Evolutionary conservation across 176 grass and related monocot species (phyloP), one percentile per base, ranked within the genome.

Genomic region (Oryza punctata): DNA sequence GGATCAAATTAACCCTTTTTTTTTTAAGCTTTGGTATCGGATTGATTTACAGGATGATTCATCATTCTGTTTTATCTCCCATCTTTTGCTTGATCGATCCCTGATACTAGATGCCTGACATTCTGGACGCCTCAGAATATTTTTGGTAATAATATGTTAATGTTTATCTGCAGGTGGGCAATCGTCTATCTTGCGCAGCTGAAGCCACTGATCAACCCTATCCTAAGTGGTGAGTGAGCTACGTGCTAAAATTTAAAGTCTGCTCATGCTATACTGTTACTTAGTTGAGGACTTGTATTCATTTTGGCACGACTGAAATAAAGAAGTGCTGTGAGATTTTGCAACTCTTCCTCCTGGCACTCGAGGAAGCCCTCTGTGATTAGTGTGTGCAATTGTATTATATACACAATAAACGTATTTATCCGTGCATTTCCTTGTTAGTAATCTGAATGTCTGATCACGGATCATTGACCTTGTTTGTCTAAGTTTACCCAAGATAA

Each of bases 111-210:
- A 8, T 7, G 33, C 10, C 13, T 5, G 12, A 38, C 29, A 12
- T 12, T 10, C 11, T 23, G 50, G 52, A 30, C 9, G 1, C 43
- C 10, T 37, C 5, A 37, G 6, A 63, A 0, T 64, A 3, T 24
- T 37, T 28, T 4, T 4, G 0, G 28, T 66, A 54, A 85, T 4
- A 5, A 45, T 71, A 6, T 1, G 1, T 15, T 45, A 1, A 72
- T 66, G 3, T 46, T 74, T 68, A 52, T 89, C 32, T 46, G 37
- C 65, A 98, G 95, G 95, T 98, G 93, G 87, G 95, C 95, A 15
- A 98, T 98, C 33, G 95, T 98, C 15, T 98, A 98, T 78, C 92
- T 98, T 77, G 85, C 95, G 1, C 95, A 98, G 88, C 73, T 98
- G 87, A 98, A 97, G 67, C 96, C 96, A 74, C 78, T 98, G 84